These are phyloP conservation scores for Pseudoturritis turrita DNA, from an alignment of 345 rosid genomes.

Conservation along the genomic window DNA sequence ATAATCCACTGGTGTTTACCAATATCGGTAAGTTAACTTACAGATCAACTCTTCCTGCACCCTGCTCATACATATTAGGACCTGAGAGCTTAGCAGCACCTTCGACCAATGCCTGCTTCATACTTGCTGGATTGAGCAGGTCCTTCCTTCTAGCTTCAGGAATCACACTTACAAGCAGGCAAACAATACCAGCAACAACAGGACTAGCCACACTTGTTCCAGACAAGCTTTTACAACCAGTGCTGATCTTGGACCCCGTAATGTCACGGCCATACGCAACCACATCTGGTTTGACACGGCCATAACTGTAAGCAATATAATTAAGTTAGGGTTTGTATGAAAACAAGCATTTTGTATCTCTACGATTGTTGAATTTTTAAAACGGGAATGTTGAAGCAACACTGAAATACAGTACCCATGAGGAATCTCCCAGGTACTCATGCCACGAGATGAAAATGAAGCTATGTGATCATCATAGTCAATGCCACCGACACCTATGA, in stretches of 20 bases:
- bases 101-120: constrained; percentile 98
- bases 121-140: constrained; percentile 91
- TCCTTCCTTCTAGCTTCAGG: constrained; percentile 66
- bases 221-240: constrained; percentile 95
- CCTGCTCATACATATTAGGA: constrained; percentile 97
- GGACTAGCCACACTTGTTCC: constrained; percentile 99
- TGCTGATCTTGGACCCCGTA: constrained; percentile 93
- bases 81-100: constrained; percentile 97
- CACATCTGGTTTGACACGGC: constrained; percentile 93
- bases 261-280: constrained; percentile 98
- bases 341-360: neutral
- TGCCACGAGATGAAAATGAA: constrained; percentile 97
- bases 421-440: constrained; percentile 99
- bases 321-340: neutral
- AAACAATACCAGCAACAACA: constrained; percentile 98
- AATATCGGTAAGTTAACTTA: constrained; percentile 39
- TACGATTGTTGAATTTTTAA: neutral
- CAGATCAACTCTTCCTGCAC: constrained; percentile 97
- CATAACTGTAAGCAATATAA: constrained; percentile 50
- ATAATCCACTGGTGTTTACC: neutral
- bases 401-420: constrained; percentile 63
- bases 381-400: neutral
- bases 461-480: constrained; percentile 97
- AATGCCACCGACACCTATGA: constrained; percentile 98
- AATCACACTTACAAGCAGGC: constrained; percentile 85